Conservation (phyloP, 257 asterid species). For the Forsythia suspensa region DNA sequence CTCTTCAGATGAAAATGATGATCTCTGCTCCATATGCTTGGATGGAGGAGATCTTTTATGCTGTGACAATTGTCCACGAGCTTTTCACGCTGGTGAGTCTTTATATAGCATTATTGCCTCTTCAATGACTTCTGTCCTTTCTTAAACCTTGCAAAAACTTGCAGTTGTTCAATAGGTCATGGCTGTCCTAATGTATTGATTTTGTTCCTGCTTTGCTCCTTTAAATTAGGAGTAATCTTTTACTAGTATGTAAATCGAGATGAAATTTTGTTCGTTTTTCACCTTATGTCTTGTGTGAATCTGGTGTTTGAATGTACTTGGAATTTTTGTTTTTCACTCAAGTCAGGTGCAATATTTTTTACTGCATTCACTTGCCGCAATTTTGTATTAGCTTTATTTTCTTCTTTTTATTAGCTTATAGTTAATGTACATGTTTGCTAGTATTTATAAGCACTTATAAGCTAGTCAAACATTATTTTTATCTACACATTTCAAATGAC, state of each 20-base stretch:
- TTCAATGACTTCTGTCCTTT: neutral
- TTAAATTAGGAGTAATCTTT: neutral
- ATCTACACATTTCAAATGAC: no score
- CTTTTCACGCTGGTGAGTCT: slow-evolving; percentile 73
- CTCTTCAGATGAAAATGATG: slow-evolving; percentile 74
- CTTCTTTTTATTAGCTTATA: neutral
- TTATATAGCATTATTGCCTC: slow-evolving; percentile 1
- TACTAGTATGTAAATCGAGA: neutral
- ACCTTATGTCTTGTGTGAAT: neutral
- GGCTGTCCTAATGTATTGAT: neutral
- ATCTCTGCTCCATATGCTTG: slow-evolving; percentile 77
- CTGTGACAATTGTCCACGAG: slow-evolving; percentile 90
- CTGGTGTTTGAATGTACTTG: neutral
- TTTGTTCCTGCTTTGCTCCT: slow-evolving; percentile 1
- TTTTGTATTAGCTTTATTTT: slow-evolving; percentile 8
- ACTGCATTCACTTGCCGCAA: neutral
- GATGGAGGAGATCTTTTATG: slow-evolving; percentile 79
- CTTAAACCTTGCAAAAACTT: neutral
- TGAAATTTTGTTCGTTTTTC: neutral
- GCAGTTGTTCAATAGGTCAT: neutral
- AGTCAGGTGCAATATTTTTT: neutral
- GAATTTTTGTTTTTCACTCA: neutral
- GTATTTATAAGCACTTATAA: no score
- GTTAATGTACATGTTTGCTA: neutral
- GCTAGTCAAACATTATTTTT: no score